phyloP scores from a whole-genome alignment of 805 yeast species.

The Cyberlindnera meyerae region DNA sequence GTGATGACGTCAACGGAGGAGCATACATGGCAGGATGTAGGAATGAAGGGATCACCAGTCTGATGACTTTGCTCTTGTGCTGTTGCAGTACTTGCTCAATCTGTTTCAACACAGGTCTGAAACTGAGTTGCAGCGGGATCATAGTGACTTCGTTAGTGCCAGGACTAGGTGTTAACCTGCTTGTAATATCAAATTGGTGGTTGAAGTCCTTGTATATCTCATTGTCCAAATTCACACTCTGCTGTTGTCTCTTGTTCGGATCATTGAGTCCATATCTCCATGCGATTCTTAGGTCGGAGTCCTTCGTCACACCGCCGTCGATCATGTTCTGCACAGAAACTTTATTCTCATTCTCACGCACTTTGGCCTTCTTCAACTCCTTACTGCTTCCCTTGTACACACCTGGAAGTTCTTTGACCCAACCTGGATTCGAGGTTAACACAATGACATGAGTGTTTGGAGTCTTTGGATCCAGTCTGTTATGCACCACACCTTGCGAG shows the following conservation, averaged over 20 bases:
- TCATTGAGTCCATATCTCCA: conserved; percentile 79
- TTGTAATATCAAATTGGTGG: conserved; percentile 73
- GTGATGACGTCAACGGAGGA: conserved; percentile 41
- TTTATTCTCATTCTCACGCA: conserved; percentile 53
- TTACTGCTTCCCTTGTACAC: conserved; percentile 62
- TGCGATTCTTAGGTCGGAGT: conserved; percentile 71
- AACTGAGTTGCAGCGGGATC: conserved; percentile 36
- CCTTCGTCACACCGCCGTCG: conserved; percentile 25
- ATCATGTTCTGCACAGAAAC: conserved; percentile 65
- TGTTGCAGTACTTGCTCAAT: conserved; percentile 39
- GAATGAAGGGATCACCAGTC: conserved; percentile 72
- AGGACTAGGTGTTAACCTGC: conserved; percentile 64
- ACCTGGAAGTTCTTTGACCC: conserved; percentile 76
- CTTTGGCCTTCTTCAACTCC: conserved; percentile 58
- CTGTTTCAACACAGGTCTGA: conserved; percentile 32
- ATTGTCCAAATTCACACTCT: conserved; percentile 20
- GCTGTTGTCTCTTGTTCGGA: conserved; percentile 24
- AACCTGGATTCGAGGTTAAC: conserved; percentile 50
- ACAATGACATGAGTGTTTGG: conserved; percentile 58
- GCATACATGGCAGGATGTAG: conserved; percentile 73
- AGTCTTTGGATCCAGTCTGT: conserved; percentile 38
- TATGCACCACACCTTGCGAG: conserved; percentile 72
- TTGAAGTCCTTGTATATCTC: conserved; percentile 49
- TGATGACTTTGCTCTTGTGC: conserved; percentile 44
- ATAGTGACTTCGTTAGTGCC: conserved; percentile 54